These are phyloP conservation scores for Paramecium octaurelia DNA, from an alignment of 73 alveolate genomes.

Conservation along the genomic window DNA sequence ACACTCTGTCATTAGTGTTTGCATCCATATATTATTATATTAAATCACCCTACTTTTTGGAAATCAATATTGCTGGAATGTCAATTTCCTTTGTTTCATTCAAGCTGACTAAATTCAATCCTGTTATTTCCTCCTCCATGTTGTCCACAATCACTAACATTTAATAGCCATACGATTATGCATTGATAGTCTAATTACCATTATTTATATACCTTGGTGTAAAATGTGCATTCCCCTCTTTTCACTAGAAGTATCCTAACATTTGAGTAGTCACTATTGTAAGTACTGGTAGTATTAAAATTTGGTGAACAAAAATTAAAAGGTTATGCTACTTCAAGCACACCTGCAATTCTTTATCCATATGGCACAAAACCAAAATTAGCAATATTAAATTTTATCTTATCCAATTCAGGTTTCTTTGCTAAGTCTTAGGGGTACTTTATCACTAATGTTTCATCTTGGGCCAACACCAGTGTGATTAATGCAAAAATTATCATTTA, in stretches of 20 bases:
- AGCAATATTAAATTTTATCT: background rate
- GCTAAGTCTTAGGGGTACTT: background rate
- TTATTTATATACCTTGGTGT: background rate
- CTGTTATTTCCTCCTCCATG: background rate
- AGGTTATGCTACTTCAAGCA: background rate
- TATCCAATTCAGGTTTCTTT: background rate
- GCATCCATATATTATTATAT: background rate
- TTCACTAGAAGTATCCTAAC: background rate
- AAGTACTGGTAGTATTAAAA: background rate
- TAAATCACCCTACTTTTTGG: background rate
- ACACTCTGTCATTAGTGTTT: background rate
- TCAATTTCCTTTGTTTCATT: background rate
- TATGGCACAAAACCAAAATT: slow-evolving; percentile 34
- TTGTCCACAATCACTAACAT: slow-evolving; percentile 27
- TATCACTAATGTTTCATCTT: background rate
- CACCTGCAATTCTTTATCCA: slow-evolving; percentile 24
- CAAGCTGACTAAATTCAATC: background rate
- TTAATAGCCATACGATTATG: background rate
- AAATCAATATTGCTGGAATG: slow-evolving; percentile 26
- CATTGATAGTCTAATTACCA: slow-evolving; percentile 10
- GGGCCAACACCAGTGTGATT: background rate
- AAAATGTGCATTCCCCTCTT: slow-evolving; percentile 20
- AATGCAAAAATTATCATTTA: background rate
- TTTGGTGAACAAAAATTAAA: background rate
- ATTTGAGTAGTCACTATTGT: background rate